phyloP scores from a whole-genome alignment of 2,329 filamentous ascomycete species.

The Ceratocystis huliohia region DNA sequence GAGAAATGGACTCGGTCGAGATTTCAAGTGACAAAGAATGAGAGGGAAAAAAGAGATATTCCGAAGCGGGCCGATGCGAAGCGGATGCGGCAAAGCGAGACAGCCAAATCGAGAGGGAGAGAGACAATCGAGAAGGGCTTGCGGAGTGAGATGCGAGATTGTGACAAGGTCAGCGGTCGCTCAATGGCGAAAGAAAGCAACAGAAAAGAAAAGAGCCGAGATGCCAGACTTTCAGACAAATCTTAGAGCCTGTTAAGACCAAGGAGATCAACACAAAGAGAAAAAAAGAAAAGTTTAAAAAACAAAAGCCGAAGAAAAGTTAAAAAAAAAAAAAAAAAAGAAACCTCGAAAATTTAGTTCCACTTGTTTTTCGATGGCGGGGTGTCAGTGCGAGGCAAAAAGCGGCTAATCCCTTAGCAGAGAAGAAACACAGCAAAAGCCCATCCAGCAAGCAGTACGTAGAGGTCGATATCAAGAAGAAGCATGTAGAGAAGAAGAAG shows the following conservation, averaged over 20 bases:
- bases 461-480: neutral
- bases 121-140: neutral
- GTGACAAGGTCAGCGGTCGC: neutral
- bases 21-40: neutral
- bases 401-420: constrained; percentile 7
- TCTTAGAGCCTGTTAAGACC: neutral
- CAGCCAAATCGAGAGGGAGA: neutral
- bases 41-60: neutral
- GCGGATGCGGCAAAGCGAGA: constrained; percentile 3
- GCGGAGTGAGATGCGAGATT: neutral
- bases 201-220: neutral
- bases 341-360: constrained; percentile 9
- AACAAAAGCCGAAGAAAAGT: neutral
- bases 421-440: neutral
- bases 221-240: neutral
- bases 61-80: constrained; percentile 4
- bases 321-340: neutral
- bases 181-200: neutral
- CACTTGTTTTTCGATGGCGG: constrained; percentile 14
- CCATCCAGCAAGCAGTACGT: too few relatives aligned
- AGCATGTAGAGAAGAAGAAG: neutral
- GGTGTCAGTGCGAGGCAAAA: constrained; percentile 13
- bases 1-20: neutral
- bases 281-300: neutral
- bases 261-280: neutral